Conservation (phyloP, 169 alveolate species). For the Miamiensis avidus region DNA sequence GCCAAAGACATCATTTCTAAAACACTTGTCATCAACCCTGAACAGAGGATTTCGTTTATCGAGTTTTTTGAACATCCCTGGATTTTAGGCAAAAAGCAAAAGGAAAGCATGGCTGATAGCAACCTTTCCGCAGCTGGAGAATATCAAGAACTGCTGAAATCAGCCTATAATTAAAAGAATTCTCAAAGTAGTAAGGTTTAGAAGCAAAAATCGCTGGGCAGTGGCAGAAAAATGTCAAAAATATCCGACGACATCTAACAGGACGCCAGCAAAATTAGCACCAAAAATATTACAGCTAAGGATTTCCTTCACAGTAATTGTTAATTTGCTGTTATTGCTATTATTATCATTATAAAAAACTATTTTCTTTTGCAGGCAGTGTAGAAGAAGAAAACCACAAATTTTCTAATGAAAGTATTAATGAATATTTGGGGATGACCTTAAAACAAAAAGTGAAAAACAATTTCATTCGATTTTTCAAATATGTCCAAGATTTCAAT, state of each 20-base stretch:
- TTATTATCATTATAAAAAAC: too few relatives aligned
- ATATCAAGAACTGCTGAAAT: background rate
- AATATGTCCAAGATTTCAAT: background rate
- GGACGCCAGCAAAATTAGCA: too few relatives aligned
- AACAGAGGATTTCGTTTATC: constrained; percentile 49
- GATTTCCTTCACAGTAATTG: too few relatives aligned
- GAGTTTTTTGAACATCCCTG: constrained; percentile 58
- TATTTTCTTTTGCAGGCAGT: background rate
- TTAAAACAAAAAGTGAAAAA: too few relatives aligned
- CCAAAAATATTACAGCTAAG: background rate
- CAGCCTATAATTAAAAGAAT: background rate
- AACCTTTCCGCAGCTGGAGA: too few relatives aligned
- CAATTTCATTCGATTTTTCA: too few relatives aligned
- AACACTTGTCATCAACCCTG: constrained; percentile 66
- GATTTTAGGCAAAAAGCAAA: background rate
- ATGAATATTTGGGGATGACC: background rate
- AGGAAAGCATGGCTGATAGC: background rate
- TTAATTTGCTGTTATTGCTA: background rate
- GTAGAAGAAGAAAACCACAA: background rate
- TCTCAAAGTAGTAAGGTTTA: too few relatives aligned
- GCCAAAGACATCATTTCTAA: constrained; percentile 55
- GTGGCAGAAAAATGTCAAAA: too few relatives aligned
- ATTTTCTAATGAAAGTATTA: background rate
- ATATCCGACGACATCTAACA: too few relatives aligned
- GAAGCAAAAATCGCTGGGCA: too few relatives aligned